Conservation (phyloP, 768 basidiomycete genomes). For the Tricholoma saponaceum region DNA sequence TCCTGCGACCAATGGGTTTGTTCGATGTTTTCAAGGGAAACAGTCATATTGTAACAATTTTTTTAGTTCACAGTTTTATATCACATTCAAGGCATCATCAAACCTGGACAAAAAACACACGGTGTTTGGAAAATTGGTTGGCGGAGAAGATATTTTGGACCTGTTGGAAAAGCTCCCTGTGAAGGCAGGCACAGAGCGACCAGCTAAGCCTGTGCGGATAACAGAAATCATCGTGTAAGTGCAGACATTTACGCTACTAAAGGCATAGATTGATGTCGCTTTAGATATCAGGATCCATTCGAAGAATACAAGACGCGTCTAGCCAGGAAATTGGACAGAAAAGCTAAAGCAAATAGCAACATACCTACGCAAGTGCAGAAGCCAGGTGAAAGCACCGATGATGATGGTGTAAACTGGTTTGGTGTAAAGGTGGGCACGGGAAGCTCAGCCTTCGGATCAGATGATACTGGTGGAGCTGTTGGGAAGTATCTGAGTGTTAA, state of each 20-base stretch:
- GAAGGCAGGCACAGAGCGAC: slow-evolving; percentile 84
- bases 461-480: slow-evolving; percentile 46
- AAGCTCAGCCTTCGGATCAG: slow-evolving; percentile 24
- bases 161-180: slow-evolving; percentile 77
- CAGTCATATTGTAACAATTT: slow-evolving; percentile 1
- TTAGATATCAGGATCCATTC: slow-evolving; percentile 91
- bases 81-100: slow-evolving; percentile 80
- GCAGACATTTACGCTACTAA: background rate
- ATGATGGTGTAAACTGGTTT: slow-evolving; percentile 83
- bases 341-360: slow-evolving; percentile 35
- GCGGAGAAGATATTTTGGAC: slow-evolving; percentile 88
- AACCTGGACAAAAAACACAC: slow-evolving; percentile 93
- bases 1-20: slow-evolving; percentile 78
- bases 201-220: slow-evolving; percentile 81
- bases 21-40: background rate
- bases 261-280: slow-evolving; percentile 4
- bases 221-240: slow-evolving; percentile 83
- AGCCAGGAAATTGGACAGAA: slow-evolving; percentile 69
- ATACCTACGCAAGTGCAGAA: slow-evolving; percentile 25
- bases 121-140: slow-evolving; percentile 96
- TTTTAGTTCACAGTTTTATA: slow-evolving; percentile 83
- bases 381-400: slow-evolving; percentile 47
- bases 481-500: slow-evolving; percentile 76
- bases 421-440: slow-evolving; percentile 74
- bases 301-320: slow-evolving; percentile 86